Base-by-base conservation (phyloP, 306 rosid genomes). In the Cucumis hystrix region DNA sequence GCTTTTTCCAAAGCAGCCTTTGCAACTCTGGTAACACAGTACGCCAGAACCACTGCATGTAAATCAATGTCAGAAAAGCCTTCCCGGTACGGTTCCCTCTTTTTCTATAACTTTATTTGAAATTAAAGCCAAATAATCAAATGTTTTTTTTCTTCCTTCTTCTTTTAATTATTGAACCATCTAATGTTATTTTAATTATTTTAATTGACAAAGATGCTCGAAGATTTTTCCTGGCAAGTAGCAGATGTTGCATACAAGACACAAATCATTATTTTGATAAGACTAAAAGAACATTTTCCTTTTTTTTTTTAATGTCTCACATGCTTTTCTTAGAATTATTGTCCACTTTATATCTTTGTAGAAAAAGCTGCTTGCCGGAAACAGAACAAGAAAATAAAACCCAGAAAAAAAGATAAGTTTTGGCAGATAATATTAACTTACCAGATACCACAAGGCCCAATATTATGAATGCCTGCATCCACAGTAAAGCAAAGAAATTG, bases 371-470 rank as follows among this genome's bases (percentile, higher is more conserved):
- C 75, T 21, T 13, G 40, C 40, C 40, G 65, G 54, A 63, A 61
- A 57, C 37, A 39, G 30, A 43, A 40, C 12, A 45, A 57, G 55
- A 21, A 47, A 20, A 67, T 21, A 23, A 58, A 64, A 16, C 21
- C 39, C n/a, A 18, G 11, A 37, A 28, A 58, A 13, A 43, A 76
- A 6, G 56, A 39, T 35, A 11, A 20, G 28, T 15, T 58, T n/a
- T 15, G n/a, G n/a, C 57, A 60, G 35, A 58, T 1, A 23, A 60
- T 68, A 56, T 43, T 10, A 77, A 83, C 85, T 83, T 74, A 90
- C 96, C 88, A 51, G 92, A 88, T 80, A 88, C 71, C 74, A 82
- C 88, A 20, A 84, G 83, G 41, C 87, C 93, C 56, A 84, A 37
- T 33, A 40, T 60, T 16, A 88, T 67, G 76, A 78, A 54, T 52